phyloP scores from a whole-genome alignment of 2,329 filamentous ascomycete genomes.

The Fusarium sp. region DNA sequence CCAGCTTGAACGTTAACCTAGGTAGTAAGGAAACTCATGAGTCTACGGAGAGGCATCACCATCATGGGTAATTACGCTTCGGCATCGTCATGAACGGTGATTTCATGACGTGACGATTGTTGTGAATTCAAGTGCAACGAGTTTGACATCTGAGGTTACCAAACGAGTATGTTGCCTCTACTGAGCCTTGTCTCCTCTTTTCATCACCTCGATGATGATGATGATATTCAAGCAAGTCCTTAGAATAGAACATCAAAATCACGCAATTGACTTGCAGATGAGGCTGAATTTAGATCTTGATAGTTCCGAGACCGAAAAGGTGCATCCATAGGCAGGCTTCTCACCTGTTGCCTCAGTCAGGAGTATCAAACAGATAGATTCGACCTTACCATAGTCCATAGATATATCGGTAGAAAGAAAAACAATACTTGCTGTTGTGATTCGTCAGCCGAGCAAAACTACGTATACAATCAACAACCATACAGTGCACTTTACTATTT shows the following conservation, averaged over 20 bases:
- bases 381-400: background rate
- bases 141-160: background rate
- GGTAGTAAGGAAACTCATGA: background rate
- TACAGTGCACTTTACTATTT: background rate
- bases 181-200: background rate
- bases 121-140: background rate
- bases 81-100: background rate
- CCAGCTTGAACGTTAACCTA: background rate
- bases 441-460: background rate
- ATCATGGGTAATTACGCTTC: background rate
- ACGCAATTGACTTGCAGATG: background rate
- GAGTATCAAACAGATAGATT: background rate
- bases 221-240: background rate
- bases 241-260: background rate
- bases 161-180: background rate
- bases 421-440: background rate
- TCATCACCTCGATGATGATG: background rate
- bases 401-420: background rate
- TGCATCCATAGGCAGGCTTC: background rate
- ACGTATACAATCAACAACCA: background rate
- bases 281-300: background rate
- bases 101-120: background rate
- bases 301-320: background rate
- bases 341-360: background rate
- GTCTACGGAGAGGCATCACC: background rate